Conservation (phyloP, 2,329 filamentous ascomycete species). For the Periconia sp. region DNA sequence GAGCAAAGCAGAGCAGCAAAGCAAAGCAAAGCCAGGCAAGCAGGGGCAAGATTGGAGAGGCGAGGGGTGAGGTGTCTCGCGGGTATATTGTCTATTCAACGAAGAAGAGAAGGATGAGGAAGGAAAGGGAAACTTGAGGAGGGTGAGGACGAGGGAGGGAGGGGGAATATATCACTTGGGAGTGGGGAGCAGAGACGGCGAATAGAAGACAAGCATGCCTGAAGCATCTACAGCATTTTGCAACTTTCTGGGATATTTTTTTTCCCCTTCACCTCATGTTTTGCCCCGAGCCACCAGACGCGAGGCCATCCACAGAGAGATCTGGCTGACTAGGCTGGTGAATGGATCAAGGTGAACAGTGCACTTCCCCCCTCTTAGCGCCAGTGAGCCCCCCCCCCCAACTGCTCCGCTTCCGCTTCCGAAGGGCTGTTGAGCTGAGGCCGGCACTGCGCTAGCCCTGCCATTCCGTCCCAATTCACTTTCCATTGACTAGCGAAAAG, state of each 20-base stretch:
- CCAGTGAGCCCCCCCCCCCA: not conserved
- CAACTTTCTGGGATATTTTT: no score
- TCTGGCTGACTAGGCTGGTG: not conserved
- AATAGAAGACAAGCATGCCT: no score
- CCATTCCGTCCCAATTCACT: not conserved
- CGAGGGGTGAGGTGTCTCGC: not conserved
- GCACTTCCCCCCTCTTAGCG: no score
- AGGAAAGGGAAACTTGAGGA: not conserved
- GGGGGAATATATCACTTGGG: not conserved
- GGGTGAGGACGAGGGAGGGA: not conserved
- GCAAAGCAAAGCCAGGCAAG: not conserved
- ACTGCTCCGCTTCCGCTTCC: not conserved
- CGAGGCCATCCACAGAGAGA: not conserved
- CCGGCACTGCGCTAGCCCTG: slow-evolving; percentile 8
- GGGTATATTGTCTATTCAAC: not conserved
- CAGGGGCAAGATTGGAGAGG: no score
- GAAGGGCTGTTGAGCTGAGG: slow-evolving; percentile 37
- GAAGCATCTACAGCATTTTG: no score
- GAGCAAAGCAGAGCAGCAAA: slow-evolving; percentile 1
- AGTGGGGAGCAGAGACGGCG: no score
- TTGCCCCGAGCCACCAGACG: not conserved
- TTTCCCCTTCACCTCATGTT: not conserved
- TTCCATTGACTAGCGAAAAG: no score
- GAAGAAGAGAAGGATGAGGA: slow-evolving; percentile 3
- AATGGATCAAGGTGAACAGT: not conserved